These are phyloP conservation scores for Tulasnella sp. DNA, from an alignment of 768 basidiomycete species.

Conservation along the genomic window DNA sequence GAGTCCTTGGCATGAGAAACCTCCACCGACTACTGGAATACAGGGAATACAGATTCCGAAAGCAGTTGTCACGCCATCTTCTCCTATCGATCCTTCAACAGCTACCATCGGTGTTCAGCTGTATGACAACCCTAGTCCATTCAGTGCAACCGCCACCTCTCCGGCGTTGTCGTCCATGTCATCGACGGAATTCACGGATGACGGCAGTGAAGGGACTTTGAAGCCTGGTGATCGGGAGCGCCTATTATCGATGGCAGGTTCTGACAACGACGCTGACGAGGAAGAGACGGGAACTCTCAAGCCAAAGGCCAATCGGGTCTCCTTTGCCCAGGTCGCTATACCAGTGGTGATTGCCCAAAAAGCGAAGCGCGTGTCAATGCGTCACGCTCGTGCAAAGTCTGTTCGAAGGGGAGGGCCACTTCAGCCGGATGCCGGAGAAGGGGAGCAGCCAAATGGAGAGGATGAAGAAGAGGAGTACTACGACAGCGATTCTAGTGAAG, in stretches of 20 bases:
- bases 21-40: neutral
- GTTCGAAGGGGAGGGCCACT: neutral
- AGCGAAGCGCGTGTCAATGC: conserved; percentile 19
- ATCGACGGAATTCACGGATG: conserved; percentile 17
- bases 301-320: neutral
- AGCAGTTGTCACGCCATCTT: conserved; percentile 9
- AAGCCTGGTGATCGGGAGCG: conserved; percentile 13
- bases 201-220: conserved; percentile 28
- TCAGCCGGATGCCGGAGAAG: neutral
- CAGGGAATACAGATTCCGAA: neutral
- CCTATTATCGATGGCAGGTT: conserved; percentile 16
- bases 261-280: conserved; percentile 21
- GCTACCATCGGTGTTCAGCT: neutral
- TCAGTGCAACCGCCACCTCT: neutral
- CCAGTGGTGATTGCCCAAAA: neutral
- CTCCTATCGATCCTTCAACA: neutral
- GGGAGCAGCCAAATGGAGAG: neutral
- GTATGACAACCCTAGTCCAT: neutral
- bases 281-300: conserved; percentile 21
- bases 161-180: conserved; percentile 22
- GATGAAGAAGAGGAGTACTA: conserved; percentile 18
- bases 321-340: neutral
- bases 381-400: conserved; percentile 5
- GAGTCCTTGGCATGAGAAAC: neutral
- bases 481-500: conserved; percentile 16